Conservation (phyloP, 2,329 filamentous ascomycete species). For the Colletotrichum sp. region DNA sequence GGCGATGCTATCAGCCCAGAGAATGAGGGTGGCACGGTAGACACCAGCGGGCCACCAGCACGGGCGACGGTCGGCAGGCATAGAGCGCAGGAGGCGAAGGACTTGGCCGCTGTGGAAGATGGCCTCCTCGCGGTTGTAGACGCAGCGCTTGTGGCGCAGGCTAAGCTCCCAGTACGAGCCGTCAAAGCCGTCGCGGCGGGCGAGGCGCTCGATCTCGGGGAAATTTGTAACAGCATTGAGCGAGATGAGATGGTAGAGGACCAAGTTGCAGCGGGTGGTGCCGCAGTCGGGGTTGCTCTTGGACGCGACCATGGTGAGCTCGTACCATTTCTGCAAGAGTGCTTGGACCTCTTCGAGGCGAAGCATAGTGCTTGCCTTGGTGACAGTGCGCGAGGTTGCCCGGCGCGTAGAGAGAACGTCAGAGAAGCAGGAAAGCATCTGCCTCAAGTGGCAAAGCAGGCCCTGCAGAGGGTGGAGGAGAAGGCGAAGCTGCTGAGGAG, state of each 20-base stretch:
- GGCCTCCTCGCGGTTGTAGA: constrained; percentile 67
- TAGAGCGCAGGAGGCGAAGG: constrained; percentile 62
- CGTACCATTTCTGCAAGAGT: constrained; percentile 70
- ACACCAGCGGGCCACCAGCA: constrained; percentile 75
- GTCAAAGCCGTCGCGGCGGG: constrained; percentile 64
- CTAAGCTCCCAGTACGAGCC: constrained; percentile 59
- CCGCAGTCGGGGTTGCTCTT: constrained; percentile 62
- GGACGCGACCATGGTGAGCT: constrained; percentile 61
- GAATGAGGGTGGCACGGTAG: constrained; percentile 68
- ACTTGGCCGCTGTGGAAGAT: constrained; percentile 74
- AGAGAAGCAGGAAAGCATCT: constrained; percentile 70
- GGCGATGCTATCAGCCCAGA: constrained; percentile 68
- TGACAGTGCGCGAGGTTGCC: constrained; percentile 50
- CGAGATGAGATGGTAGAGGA: constrained; percentile 74
- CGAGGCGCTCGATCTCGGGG: constrained; percentile 69
- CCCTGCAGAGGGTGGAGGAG: constrained; percentile 72
- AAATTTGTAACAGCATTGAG: constrained; percentile 74
- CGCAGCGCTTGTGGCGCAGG: constrained; percentile 65
- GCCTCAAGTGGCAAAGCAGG: constrained; percentile 67
- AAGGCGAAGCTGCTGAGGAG: constrained; percentile 66
- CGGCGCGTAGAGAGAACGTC: constrained; percentile 54
- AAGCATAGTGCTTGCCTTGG: constrained; percentile 63
- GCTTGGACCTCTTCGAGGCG: constrained; percentile 69
- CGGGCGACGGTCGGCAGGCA: constrained; percentile 65
- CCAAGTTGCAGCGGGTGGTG: constrained; percentile 68